Percentiles rank a stretch among this genome's conserved stretches.
phyloP scores from a whole-genome alignment of 164 flowering plant genomes.

The Echeveria elegans region DNA sequence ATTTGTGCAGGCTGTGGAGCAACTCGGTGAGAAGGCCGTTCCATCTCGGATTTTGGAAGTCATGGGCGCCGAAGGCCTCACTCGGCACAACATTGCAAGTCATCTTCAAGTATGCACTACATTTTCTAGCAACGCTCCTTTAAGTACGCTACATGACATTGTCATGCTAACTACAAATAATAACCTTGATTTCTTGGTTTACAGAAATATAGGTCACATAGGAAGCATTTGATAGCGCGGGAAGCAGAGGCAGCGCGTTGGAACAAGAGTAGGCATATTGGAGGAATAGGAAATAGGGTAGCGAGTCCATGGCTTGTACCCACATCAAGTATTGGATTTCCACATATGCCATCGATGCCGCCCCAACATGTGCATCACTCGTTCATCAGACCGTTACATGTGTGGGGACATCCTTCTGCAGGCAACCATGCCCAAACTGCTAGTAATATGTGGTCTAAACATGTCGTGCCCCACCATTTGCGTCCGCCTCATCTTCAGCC shows the following conservation, averaged over 20 bases:
- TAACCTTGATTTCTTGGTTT: background rate
- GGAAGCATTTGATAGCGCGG: conserved; percentile 80
- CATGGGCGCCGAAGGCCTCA: conserved; percentile 89
- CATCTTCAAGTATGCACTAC: conserved; percentile 70
- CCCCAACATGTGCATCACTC: conserved; percentile 1
- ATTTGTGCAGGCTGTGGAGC: conserved; percentile 98
- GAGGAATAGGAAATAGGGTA: conserved; percentile 29
- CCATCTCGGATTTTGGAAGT: conserved; percentile 92
- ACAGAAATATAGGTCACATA: conserved; percentile 90
- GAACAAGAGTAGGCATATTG: conserved; percentile 71
- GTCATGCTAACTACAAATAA: background rate
- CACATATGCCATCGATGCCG: conserved; percentile 29
- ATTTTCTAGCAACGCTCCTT: background rate
- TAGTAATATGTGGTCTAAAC: conserved; percentile 73
- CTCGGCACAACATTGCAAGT: conserved; percentile 97
- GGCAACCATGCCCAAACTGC: conserved; percentile 5
- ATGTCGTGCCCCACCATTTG: conserved; percentile 26
- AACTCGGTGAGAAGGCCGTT: conserved; percentile 94
- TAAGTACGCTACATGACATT: background rate
- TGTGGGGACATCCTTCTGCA: conserved; percentile 90
- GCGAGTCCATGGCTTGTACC: conserved; percentile 61
- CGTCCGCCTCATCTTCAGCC: conserved; percentile 28
- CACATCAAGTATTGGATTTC: conserved; percentile 72
- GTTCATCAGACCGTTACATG: conserved; percentile 64
- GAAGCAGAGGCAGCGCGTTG: conserved; percentile 90